Evolutionary conservation across 768 basidiomycete species (phyloP), one percentile per base, ranked within the genome.

Genomic region (Tricholoma bakamatsutake): DNA sequence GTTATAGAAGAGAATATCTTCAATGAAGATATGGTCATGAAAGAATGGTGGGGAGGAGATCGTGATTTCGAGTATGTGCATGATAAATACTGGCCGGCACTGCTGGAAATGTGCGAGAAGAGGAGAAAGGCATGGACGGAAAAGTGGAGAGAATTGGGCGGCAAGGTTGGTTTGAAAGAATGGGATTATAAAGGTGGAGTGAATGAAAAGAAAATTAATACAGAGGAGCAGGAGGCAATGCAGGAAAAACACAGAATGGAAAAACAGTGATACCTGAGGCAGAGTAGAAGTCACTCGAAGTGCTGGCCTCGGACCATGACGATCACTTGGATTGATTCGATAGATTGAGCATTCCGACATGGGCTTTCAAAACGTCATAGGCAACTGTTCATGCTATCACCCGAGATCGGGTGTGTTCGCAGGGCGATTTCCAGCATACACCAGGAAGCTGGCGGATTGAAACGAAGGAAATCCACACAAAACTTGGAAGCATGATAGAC

Each of bases 51-150:
- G 85, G 81, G 79, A 13, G 93, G 93, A 21, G 69, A 71, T 9
- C 68, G 75, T 37, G 74, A 84, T 35, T 89, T 94, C 61, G 78
- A 80, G 54, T 94, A 92, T 64, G 76, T 77, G 1, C 93, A 94
- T 63, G 78, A 79, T 34, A 77, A 78, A 54, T 94, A 91, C 65
- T 94, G 90, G 88, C 77, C 80, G 0, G 76, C 77, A 2, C 73
- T 94, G 31, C 69, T 87, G 0, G 64, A 73, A 56, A 67, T 85
- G 63, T 80, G 82, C 57, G 75, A 79, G 9, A 74, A 78, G 56
- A 77, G 82, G 42, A 73, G 75, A 50, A 69, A 73, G 37, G 64
- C 48, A 15, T 80, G 82, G 78, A 71, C 78, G 59, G 75, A 77
- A 46, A 78, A 74, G 37, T 96, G 93, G 93, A 74, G 74, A 45